Percentiles rank a stretch among this genome's conserved stretches.
These are phyloP conservation scores for Talinum fruticosum DNA, from an alignment of 148 eudicot genomes.

Conservation along the genomic window DNA sequence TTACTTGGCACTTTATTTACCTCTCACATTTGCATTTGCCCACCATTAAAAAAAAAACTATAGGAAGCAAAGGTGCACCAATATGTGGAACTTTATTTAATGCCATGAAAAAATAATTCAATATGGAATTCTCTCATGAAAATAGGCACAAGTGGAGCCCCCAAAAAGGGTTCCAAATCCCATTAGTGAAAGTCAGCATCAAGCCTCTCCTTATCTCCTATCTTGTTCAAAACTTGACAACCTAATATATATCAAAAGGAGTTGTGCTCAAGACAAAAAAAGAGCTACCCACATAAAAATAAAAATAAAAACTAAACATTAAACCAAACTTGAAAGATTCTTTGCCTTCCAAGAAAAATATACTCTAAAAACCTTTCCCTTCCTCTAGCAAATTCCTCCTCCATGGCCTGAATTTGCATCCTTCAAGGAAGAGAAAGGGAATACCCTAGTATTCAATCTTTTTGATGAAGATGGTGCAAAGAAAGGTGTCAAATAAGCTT, in stretches of 20 bases:
- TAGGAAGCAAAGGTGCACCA: constrained; percentile 15
- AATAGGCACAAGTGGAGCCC: constrained; percentile 6
- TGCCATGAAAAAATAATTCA: constrained; percentile 7
- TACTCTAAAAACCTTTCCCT: not conserved
- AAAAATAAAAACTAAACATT: constrained; percentile 14
- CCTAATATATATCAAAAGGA: constrained; percentile 13
- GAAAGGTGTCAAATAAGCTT: constrained; percentile 57
- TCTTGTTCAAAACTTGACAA: constrained; percentile 17
- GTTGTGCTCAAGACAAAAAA: constrained; percentile 26
- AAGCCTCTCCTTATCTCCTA: constrained; percentile 16
- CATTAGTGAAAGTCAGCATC: constrained; percentile 19
- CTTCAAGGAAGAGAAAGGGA: constrained; percentile 12
- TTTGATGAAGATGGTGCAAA: constrained; percentile 71
- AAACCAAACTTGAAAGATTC: constrained; percentile 5
- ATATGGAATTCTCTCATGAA: constrained; percentile 1
- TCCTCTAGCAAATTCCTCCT: constrained; percentile 19
- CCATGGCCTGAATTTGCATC: constrained; percentile 6
- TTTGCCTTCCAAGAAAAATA: constrained; percentile 12
- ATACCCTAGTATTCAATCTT: constrained; percentile 25
- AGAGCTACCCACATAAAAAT: constrained; percentile 15
- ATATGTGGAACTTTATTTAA: constrained; percentile 6
- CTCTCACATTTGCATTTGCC: constrained; percentile 4
- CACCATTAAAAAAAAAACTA: constrained; percentile 10
- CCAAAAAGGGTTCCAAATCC: not conserved
- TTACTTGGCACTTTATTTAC: constrained; percentile 6